Conservation (phyloP, 495 filamentous ascomycete genomes). For the Xylaria castorea region DNA sequence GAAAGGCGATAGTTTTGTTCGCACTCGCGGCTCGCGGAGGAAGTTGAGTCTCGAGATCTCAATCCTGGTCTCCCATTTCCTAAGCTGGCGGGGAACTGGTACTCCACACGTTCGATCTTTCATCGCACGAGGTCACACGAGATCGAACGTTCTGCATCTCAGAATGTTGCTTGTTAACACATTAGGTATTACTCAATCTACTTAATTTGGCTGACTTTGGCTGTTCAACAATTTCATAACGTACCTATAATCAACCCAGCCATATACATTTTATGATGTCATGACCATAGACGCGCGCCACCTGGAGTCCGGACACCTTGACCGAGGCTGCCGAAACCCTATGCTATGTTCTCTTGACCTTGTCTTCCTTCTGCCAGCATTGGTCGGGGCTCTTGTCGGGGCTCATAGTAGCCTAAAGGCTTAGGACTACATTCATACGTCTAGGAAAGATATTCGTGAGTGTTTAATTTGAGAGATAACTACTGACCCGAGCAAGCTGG, state of each 20-base stretch:
- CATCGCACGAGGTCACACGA: not conserved
- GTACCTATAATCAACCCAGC: not conserved
- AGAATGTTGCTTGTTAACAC: not conserved
- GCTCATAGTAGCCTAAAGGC: too few relatives aligned
- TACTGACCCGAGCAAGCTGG: too few relatives aligned
- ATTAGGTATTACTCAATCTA: not conserved
- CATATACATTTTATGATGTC: not conserved
- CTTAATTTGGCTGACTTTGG: not conserved
- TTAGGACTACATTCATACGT: too few relatives aligned
- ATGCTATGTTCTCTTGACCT: not conserved
- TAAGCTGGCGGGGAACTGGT: not conserved
- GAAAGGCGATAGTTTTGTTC: not conserved
- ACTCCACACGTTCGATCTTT: not conserved
- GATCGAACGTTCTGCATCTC: conserved; percentile 1
- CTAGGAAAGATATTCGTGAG: too few relatives aligned
- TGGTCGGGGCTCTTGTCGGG: too few relatives aligned
- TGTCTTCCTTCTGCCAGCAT: not conserved
- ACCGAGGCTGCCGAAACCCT: not conserved
- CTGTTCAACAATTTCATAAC: not conserved
- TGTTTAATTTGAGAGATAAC: too few relatives aligned
- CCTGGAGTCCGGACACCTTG: not conserved
- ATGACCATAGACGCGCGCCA: not conserved
- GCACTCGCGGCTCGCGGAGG: not conserved
- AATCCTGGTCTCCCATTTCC: not conserved
- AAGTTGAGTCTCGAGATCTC: not conserved